These are phyloP conservation scores for Fusarium sp. DNA, from an alignment of 2,329 filamentous ascomycete genomes.

Conservation along the genomic window DNA sequence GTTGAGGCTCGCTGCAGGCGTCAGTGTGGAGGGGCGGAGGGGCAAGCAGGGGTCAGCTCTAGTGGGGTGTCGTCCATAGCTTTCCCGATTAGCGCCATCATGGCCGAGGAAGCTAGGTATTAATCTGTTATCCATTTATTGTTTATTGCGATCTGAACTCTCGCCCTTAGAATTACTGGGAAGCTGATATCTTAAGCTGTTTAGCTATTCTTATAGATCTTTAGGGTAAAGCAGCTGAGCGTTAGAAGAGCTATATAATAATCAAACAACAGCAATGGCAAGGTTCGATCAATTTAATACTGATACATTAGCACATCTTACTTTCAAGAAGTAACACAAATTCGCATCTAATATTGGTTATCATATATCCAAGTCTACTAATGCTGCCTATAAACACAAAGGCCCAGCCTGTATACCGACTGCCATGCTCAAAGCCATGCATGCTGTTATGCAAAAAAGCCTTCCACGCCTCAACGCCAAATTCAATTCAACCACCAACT, in stretches of 20 bases:
- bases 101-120: background rate
- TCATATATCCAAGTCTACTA: slow-evolving; percentile 24
- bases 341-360: slow-evolving; percentile 19
- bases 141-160: background rate
- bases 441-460: slow-evolving; percentile 33
- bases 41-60: slow-evolving; percentile 40
- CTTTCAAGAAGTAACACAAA: background rate
- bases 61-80: slow-evolving; percentile 38
- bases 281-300: background rate
- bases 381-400: slow-evolving; percentile 26
- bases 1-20: slow-evolving; percentile 31
- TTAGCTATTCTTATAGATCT: background rate
- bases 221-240: background rate
- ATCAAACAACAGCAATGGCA: background rate
- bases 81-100: slow-evolving; percentile 17
- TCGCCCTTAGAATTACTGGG: background rate
- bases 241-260: background rate
- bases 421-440: slow-evolving; percentile 10
- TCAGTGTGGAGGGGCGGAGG: slow-evolving; percentile 41
- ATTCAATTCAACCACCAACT: slow-evolving; percentile 11
- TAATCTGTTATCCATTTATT: background rate
- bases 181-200: background rate
- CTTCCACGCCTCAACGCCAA: slow-evolving; percentile 36
- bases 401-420: slow-evolving; percentile 7
- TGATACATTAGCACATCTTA: background rate